Conservation (phyloP, 495 filamentous ascomycete genomes). For the Podospora bellae-mahoneyi region DNA sequence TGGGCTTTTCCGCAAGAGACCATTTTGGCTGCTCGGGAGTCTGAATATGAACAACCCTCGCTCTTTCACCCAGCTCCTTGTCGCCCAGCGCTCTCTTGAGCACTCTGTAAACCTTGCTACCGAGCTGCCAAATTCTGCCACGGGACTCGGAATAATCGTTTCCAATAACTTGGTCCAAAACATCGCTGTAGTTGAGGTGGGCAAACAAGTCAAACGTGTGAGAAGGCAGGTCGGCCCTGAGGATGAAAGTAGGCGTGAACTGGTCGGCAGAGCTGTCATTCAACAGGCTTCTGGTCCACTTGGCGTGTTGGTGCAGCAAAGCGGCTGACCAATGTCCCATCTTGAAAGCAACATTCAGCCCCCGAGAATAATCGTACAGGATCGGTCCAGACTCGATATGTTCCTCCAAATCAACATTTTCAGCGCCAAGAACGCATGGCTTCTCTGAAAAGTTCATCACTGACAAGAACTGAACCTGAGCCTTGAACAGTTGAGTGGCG, state of each 20-base stretch:
- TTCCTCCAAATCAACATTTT: conserved; percentile 30
- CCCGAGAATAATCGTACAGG: conserved; percentile 66
- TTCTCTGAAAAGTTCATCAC: conserved; percentile 62
- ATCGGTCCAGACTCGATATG: conserved; percentile 39
- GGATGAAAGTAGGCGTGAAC: conserved; percentile 79
- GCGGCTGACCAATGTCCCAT: conserved; percentile 84
- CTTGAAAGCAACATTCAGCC: conserved; percentile 83
- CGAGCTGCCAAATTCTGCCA: conserved; percentile 36
- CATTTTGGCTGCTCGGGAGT: conserved; percentile 39
- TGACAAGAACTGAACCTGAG: conserved; percentile 76
- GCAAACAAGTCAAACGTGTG: conserved; percentile 66
- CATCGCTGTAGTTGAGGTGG: conserved; percentile 25
- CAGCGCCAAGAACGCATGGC: conserved; percentile 54
- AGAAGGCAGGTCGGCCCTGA: conserved; percentile 62
- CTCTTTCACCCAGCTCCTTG: conserved; percentile 58
- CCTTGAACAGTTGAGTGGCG: conserved; percentile 93
- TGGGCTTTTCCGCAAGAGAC: conserved; percentile 34
- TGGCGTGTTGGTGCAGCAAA: conserved; percentile 66
- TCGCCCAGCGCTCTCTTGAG: conserved; percentile 59
- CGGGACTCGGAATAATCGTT: conserved; percentile 27
- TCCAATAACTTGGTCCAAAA: conserved; percentile 15
- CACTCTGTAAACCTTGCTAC: conserved; percentile 55
- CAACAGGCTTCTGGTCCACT: conserved; percentile 64
- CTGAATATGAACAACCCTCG: conserved; percentile 59
- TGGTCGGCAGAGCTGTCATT: conserved; percentile 71